phyloP scores from a whole-genome alignment of 2,329 filamentous ascomycete species.

The Sphaceloma murrayae region DNA sequence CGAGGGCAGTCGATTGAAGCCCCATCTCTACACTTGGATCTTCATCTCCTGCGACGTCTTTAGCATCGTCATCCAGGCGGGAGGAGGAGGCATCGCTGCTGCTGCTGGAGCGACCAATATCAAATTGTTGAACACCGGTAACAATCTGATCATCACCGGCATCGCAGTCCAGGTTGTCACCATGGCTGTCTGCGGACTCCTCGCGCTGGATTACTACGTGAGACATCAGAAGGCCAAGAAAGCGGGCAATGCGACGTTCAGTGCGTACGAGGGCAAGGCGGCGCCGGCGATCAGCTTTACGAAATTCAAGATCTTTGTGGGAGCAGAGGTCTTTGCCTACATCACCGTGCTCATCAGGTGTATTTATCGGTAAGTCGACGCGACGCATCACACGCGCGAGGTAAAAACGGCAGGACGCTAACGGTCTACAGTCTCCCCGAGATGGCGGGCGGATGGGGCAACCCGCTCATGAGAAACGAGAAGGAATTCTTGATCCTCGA shows the following conservation, averaged over 20 bases:
- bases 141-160: constrained; percentile 39
- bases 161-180: constrained; percentile 38
- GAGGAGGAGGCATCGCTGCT: constrained; percentile 36
- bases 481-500: constrained; percentile 40
- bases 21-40: constrained; percentile 40
- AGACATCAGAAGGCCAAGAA: constrained; percentile 16
- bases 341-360: constrained; percentile 56
- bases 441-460: constrained; percentile 43
- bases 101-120: constrained; percentile 23
- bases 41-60: constrained; percentile 43
- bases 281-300: constrained; percentile 15
- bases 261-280: constrained; percentile 32
- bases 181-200: constrained; percentile 34
- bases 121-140: constrained; percentile 31
- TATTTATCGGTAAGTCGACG: constrained; percentile 43
- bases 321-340: constrained; percentile 49
- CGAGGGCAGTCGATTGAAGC: constrained; percentile 33
- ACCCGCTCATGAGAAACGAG: constrained; percentile 38
- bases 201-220: constrained; percentile 34
- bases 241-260: constrained; percentile 16
- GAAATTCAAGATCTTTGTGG: constrained; percentile 46
- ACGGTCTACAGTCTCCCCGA: constrained; percentile 35
- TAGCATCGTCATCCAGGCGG: constrained; percentile 37
- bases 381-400: background rate
- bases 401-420: background rate